These are phyloP conservation scores for Aspergillus nomiae DNA, from an alignment of 2,329 filamentous ascomycete genomes.

Conservation along the genomic window DNA sequence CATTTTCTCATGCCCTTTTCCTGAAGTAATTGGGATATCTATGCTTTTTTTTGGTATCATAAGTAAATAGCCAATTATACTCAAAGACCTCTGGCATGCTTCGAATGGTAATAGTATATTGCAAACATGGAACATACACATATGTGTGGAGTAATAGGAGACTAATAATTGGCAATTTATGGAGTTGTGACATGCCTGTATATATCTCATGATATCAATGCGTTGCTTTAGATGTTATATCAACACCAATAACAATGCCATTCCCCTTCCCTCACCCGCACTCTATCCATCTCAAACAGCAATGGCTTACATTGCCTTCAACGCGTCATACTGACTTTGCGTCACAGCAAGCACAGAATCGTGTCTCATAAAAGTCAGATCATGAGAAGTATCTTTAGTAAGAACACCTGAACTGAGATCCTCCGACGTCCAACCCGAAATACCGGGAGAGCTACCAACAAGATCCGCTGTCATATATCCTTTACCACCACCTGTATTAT, in stretches of 20 bases:
- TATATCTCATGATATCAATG: background rate
- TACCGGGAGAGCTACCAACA: slow-evolving; percentile 12
- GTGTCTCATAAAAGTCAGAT: slow-evolving; percentile 17
- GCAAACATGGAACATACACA: too few relatives aligned
- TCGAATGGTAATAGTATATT: too few relatives aligned
- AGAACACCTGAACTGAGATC: slow-evolving; percentile 12
- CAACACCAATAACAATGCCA: background rate
- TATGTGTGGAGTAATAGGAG: too few relatives aligned
- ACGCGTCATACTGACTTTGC: slow-evolving; percentile 16
- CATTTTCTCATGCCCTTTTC: background rate
- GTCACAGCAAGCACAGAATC: slow-evolving; percentile 14
- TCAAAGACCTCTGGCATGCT: too few relatives aligned
- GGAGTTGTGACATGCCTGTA: background rate
- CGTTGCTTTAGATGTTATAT: background rate
- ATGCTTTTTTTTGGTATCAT: too few relatives aligned
- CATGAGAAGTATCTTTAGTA: background rate
- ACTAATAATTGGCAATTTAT: too few relatives aligned
- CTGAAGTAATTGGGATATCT: too few relatives aligned
- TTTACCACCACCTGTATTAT: slow-evolving; percentile 12
- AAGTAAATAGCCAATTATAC: too few relatives aligned
- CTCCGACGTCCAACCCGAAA: slow-evolving; percentile 11
- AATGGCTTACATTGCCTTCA: slow-evolving; percentile 2
- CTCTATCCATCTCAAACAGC: background rate
- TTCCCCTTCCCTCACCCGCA: background rate
- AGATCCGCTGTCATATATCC: slow-evolving; percentile 14